Conservation (phyloP, 148 eudicot genomes). For the Rhododendron griersonianum region DNA sequence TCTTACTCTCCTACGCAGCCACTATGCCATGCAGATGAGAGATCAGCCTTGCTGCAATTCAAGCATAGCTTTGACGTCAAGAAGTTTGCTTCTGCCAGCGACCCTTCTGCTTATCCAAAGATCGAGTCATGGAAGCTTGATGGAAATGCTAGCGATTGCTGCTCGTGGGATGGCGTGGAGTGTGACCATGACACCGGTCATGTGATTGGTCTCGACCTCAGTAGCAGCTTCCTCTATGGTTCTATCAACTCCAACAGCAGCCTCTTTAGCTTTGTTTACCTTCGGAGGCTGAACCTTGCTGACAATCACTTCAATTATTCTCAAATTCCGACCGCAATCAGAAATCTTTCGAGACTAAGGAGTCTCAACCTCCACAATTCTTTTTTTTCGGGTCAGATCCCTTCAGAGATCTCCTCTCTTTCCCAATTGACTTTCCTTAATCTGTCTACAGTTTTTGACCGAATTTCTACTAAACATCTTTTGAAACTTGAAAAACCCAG, state of each 20-base stretch:
- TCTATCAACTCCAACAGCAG: slow-evolving; percentile 14
- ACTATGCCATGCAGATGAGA: slow-evolving; percentile 15
- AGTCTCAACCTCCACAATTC: neutral
- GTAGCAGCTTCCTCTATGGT: slow-evolving; percentile 11
- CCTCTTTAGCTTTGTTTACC: slow-evolving; percentile 25
- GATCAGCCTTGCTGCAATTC: slow-evolving; percentile 14
- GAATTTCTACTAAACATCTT: fast-evolving
- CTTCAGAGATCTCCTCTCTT: neutral
- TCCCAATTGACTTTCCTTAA: neutral
- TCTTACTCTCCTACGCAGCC: neutral
- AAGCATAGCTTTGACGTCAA: neutral
- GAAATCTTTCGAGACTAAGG: neutral
- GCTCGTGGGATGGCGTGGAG: slow-evolving; percentile 18
- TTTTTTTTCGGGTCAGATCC: neutral
- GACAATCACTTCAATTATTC: slow-evolving; percentile 29
- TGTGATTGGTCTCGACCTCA: neutral
- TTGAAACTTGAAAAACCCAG: neutral
- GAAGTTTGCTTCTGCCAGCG: neutral
- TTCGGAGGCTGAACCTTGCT: slow-evolving; percentile 27
- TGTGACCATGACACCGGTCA: neutral
- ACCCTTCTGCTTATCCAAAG: neutral
- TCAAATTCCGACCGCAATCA: neutral
- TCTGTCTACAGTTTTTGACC: neutral
- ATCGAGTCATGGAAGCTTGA: neutral
- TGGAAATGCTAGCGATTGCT: slow-evolving; percentile 11